Conservation (phyloP, 2,329 filamentous ascomycete genomes). For the Blastomyces percursus region DNA sequence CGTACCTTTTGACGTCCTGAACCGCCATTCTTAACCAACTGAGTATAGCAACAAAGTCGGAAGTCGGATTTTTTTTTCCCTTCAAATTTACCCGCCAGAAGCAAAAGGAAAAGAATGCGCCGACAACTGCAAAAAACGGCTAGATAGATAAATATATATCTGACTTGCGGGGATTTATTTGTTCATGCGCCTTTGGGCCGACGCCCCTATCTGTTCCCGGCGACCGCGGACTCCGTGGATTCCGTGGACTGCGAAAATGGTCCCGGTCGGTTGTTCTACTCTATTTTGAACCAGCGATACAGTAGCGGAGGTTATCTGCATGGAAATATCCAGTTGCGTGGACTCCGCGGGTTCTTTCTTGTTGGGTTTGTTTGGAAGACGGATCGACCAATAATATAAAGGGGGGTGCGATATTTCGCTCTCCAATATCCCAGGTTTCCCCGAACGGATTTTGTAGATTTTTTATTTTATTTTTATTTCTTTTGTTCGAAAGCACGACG, state of each 20-base stretch:
- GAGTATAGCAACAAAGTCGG: neutral
- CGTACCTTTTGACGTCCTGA: neutral
- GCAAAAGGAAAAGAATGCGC: too few species aligned
- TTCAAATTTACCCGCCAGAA: neutral
- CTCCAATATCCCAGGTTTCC: neutral
- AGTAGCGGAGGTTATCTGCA: too few species aligned
- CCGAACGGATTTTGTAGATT: too few species aligned
- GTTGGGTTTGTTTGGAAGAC: too few species aligned
- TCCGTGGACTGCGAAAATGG: neutral
- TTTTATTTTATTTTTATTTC: too few species aligned
- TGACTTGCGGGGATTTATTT: neutral
- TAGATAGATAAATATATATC: neutral
- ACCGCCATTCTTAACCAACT: neutral
- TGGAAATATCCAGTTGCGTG: neutral
- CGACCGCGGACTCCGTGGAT: slow-evolving; percentile 2
- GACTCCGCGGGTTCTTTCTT: neutral
- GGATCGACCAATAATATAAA: neutral
- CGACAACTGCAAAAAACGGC: neutral
- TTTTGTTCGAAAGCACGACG: too few species aligned
- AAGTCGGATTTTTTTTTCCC: too few species aligned
- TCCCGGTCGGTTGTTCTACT: neutral
- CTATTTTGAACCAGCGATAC: neutral
- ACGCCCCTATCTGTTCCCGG: neutral
- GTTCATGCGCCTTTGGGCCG: neutral
- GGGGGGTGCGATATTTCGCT: too few species aligned